These are phyloP conservation scores for Fomitiporia mediterranea DNA, from an alignment of 1,284 basidiomycete genomes.

Conservation along the genomic window DNA sequence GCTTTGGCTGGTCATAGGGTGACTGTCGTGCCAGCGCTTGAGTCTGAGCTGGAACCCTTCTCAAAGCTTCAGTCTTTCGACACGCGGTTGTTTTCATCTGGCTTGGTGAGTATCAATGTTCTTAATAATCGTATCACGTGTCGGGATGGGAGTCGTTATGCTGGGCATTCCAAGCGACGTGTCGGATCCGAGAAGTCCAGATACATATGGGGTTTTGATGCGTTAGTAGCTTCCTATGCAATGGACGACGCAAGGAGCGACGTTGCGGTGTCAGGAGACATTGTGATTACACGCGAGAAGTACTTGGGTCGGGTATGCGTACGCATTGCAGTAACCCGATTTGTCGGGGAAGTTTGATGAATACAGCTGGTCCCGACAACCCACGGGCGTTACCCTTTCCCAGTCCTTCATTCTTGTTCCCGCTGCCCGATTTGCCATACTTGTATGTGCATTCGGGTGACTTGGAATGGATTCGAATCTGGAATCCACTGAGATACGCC, in stretches of 20 bases:
- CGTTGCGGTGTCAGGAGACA: not conserved
- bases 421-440: not conserved
- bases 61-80: constrained; percentile 24
- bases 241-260: not conserved
- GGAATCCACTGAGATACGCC: not conserved
- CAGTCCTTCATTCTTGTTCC: not conserved
- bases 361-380: not conserved
- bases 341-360: not conserved
- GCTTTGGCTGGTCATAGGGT: not conserved
- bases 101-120: not conserved
- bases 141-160: not conserved
- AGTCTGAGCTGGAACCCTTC: constrained; percentile 25
- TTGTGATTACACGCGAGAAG: not conserved
- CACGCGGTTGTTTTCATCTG: not conserved
- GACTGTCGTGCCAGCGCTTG: constrained; percentile 24
- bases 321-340: not conserved
- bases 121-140: not conserved
- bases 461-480: not conserved
- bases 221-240: not conserved
- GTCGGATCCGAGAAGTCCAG: not conserved
- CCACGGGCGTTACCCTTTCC: not conserved
- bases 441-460: not conserved
- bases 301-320: not conserved
- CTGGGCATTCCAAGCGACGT: not conserved
- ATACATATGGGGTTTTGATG: not conserved